Percentiles rank a stretch among this genome's conserved stretches.
These are phyloP conservation scores for Antrodiella citrinella DNA, from an alignment of 768 basidiomycete genomes.

Conservation along the genomic window DNA sequence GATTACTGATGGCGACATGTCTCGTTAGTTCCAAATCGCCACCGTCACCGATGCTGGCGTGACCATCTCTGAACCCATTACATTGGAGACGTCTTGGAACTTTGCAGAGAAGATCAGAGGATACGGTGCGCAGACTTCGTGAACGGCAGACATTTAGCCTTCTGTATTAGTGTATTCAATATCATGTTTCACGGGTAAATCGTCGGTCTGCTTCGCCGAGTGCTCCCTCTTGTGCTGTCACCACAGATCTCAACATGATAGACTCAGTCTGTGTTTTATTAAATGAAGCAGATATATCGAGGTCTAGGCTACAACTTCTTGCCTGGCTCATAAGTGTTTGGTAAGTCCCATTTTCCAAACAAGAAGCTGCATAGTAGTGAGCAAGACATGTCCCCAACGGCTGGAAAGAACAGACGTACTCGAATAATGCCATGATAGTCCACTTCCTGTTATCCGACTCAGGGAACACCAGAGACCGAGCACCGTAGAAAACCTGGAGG, in stretches of 20 bases:
- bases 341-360: constrained; percentile 26
- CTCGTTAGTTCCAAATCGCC: constrained; percentile 87
- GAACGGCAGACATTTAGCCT: constrained; percentile 8
- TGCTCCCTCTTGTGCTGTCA: too few species aligned
- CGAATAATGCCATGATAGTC: constrained; percentile 91
- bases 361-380: constrained; percentile 25
- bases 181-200: too few species aligned
- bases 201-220: too few species aligned
- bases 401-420: constrained; percentile 39
- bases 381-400: too few species aligned
- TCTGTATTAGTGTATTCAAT: too few species aligned
- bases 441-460: constrained; percentile 97
- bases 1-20: neutral
- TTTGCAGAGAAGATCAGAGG: constrained; percentile 92
- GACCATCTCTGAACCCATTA: constrained; percentile 69
- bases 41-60: constrained; percentile 74
- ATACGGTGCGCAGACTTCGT: constrained; percentile 90
- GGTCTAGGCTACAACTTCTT: too few species aligned
- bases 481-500: constrained; percentile 81
- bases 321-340: too few species aligned
- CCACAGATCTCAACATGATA: too few species aligned
- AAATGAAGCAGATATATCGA: too few species aligned
- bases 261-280: too few species aligned
- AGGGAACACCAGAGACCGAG: constrained; percentile 84
- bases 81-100: constrained; percentile 74